Percentiles rank a stretch among this genome's conserved stretches.
phyloP scores from a whole-genome alignment of 1,139 yeast genomes.

The Yamadazyma dendronema region DNA sequence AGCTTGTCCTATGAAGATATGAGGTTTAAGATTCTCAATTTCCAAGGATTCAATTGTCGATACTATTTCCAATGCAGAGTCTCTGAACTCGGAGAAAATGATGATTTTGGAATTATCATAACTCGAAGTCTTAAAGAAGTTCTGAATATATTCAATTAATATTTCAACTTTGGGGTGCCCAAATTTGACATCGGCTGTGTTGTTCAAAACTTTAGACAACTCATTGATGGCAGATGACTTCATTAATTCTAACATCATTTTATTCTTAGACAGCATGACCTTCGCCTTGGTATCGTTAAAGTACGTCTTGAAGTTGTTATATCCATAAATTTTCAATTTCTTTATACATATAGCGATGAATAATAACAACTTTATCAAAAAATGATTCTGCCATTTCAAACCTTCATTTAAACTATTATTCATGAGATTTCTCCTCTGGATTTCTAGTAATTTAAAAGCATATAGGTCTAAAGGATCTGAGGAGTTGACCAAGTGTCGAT shows the following conservation, averaged over 20 bases:
- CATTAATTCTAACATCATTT: slow-evolving; percentile 59
- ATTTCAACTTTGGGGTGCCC: slow-evolving; percentile 79
- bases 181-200: slow-evolving; percentile 31
- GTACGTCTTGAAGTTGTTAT: slow-evolving; percentile 69
- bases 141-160: slow-evolving; percentile 53
- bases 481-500: slow-evolving; percentile 58
- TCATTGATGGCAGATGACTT: slow-evolving; percentile 45
- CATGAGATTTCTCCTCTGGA: slow-evolving; percentile 53
- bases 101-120: slow-evolving; percentile 66
- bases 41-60: slow-evolving; percentile 49
- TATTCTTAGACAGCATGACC: slow-evolving; percentile 51
- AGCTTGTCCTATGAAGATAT: slow-evolving; percentile 87
- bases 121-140: slow-evolving; percentile 47
- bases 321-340: slow-evolving; percentile 77
- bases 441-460: slow-evolving; percentile 70
- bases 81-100: slow-evolving; percentile 83
- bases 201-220: slow-evolving; percentile 26
- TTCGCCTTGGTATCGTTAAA: slow-evolving; percentile 57
- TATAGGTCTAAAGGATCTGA: slow-evolving; percentile 68
- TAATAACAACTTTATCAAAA: slow-evolving; percentile 58
- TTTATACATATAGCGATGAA: slow-evolving; percentile 74
- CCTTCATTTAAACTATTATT: slow-evolving; percentile 62
- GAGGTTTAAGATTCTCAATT: slow-evolving; percentile 54
- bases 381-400: slow-evolving; percentile 67
- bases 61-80: slow-evolving; percentile 85